Percentiles rank a stretch among this genome's conserved stretches.
Evolutionary conservation across 305 asterid genomes (phyloP).

Genomic region (Solanum hybrid): DNA sequence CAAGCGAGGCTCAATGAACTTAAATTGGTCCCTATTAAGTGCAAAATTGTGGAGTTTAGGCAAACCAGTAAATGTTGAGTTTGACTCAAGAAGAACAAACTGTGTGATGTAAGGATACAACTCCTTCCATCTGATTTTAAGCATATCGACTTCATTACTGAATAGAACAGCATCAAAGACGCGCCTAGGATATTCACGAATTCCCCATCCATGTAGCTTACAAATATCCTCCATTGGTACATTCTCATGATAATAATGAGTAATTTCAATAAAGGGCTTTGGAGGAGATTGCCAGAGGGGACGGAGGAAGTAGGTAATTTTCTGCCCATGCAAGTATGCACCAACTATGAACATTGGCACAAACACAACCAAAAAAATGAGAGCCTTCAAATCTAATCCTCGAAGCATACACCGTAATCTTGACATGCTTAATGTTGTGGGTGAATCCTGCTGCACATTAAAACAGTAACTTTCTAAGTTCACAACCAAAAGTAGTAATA

Average conservation of each 20-base stretch:
- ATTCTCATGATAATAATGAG: conserved; percentile 40
- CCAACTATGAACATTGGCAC: conserved; percentile 25
- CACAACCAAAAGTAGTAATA: neutral
- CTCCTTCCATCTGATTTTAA: conserved; percentile 53
- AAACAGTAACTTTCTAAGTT: conserved; percentile 5
- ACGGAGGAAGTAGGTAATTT: conserved; percentile 45
- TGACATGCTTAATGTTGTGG: conserved; percentile 29
- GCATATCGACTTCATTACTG: conserved; percentile 59
- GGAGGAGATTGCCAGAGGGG: conserved; percentile 65
- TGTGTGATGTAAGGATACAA: conserved; percentile 40
- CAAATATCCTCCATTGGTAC: conserved; percentile 41
- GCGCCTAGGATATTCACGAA: conserved; percentile 50
- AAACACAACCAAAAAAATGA: conserved; percentile 33
- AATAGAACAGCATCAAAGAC: conserved; percentile 57
- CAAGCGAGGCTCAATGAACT: conserved; percentile 42
- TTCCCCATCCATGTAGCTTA: conserved; percentile 49
- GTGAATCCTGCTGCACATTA: conserved; percentile 20
- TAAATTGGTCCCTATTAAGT: conserved; percentile 30
- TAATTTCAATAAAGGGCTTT: conserved; percentile 39
- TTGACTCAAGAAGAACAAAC: conserved; percentile 48
- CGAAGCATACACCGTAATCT: conserved; percentile 31
- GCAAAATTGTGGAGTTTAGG: conserved; percentile 46
- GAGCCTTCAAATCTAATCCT: conserved; percentile 32
- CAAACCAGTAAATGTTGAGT: conserved; percentile 51
- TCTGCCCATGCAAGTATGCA: conserved; percentile 49